Evolutionary conservation across 2,329 filamentous ascomycete species (phyloP).

Genomic region (Grosmannia clavigera): DNA sequence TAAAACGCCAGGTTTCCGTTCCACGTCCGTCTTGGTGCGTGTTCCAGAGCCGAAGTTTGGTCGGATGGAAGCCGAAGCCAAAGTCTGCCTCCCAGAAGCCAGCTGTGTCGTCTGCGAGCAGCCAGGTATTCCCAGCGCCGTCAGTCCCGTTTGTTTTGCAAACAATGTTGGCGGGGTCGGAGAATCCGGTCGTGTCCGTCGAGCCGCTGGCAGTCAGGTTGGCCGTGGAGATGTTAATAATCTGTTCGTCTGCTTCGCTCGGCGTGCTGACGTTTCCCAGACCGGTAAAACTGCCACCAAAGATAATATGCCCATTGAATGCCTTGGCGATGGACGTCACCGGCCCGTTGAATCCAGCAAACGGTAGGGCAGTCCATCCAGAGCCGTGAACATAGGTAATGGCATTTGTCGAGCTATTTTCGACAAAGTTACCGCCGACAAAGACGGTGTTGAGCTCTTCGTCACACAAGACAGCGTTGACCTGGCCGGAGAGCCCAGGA

Average conservation of each 20-base stretch:
- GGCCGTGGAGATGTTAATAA: slow-evolving; percentile 74
- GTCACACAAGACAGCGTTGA: slow-evolving; percentile 76
- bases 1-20: slow-evolving; percentile 78
- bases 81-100: slow-evolving; percentile 80
- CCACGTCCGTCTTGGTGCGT: slow-evolving; percentile 73
- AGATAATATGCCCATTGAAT: slow-evolving; percentile 74
- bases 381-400: slow-evolving; percentile 61
- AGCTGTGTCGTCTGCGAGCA: slow-evolving; percentile 59
- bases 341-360: slow-evolving; percentile 88
- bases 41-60: slow-evolving; percentile 79
- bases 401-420: slow-evolving; percentile 75
- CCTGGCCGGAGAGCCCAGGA: slow-evolving; percentile 68
- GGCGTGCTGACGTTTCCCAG: slow-evolving; percentile 67
- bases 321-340: slow-evolving; percentile 76
- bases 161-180: slow-evolving; percentile 66
- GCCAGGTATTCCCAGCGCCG: slow-evolving; percentile 68
- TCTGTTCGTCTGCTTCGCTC: slow-evolving; percentile 56
- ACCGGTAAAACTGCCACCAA: slow-evolving; percentile 81
- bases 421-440: slow-evolving; percentile 76
- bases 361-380: slow-evolving; percentile 71
- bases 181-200: slow-evolving; percentile 50
- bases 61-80: slow-evolving; percentile 73
- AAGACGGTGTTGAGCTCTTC: slow-evolving; percentile 66
- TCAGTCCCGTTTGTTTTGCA: slow-evolving; percentile 61
- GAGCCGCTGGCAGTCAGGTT: slow-evolving; percentile 57